phyloP scores from a whole-genome alignment of 441 rosid genomes.

The Populus trichocarpa region DNA sequence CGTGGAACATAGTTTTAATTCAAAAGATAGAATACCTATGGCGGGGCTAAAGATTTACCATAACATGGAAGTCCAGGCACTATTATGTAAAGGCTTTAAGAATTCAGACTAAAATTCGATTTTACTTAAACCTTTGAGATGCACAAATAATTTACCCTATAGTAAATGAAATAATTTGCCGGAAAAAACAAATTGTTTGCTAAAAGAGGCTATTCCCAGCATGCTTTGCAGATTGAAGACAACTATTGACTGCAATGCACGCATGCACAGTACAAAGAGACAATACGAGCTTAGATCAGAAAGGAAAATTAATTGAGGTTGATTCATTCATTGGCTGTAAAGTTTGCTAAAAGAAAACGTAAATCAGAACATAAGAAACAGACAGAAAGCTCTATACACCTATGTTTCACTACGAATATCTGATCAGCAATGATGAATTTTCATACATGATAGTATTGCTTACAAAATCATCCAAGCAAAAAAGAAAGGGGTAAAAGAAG shows the following conservation, averaged over 20 bases:
- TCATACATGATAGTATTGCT: not conserved
- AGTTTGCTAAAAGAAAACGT: not conserved
- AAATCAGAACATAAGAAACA: not conserved
- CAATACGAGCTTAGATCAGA: not conserved
- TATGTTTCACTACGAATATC: not conserved
- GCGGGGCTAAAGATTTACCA: not conserved
- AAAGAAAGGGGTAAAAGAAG: not conserved
- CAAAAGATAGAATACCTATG: not conserved
- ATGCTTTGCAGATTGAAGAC: not conserved
- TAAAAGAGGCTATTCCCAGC: not conserved
- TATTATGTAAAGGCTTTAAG: not conserved
- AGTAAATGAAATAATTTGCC: not conserved
- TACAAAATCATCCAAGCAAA: slow-evolving; percentile 3
- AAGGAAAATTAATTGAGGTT: not conserved
- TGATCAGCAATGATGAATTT: not conserved
- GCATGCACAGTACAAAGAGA: not conserved
- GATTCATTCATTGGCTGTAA: not conserved
- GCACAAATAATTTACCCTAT: not conserved
- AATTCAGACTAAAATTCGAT: not conserved
- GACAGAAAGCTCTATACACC: not conserved
- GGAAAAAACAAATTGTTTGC: not conserved
- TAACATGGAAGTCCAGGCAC: not conserved
- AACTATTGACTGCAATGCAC: not conserved
- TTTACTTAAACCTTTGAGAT: no score
- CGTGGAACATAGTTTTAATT: no score